These are phyloP conservation scores for Botryotinia calthae DNA, from an alignment of 2,329 filamentous ascomycete genomes.

Conservation along the genomic window DNA sequence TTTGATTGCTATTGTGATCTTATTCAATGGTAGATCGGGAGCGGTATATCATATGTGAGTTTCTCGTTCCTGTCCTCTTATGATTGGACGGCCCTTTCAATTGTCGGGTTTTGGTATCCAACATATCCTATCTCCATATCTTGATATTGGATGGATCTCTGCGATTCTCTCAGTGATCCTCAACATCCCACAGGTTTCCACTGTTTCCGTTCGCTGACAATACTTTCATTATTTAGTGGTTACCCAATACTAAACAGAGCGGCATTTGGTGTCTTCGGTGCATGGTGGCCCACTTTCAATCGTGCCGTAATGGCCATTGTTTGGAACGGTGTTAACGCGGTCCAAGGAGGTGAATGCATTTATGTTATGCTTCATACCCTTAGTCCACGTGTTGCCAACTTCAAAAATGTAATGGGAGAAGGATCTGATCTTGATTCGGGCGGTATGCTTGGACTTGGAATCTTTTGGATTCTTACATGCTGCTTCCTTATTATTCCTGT, in stretches of 20 bases:
- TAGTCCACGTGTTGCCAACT: slow-evolving; percentile 42
- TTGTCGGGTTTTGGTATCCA: no score
- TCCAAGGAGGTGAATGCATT: slow-evolving; percentile 39
- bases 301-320: slow-evolving; percentile 41
- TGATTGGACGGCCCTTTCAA: neutral
- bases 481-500: slow-evolving; percentile 43
- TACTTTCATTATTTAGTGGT: slow-evolving; percentile 20
- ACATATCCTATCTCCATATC: neutral
- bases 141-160: neutral
- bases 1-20: slow-evolving; percentile 44
- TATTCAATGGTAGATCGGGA: slow-evolving; percentile 44
- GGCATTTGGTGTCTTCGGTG: slow-evolving; percentile 46
- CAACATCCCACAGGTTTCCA: neutral
- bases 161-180: neutral
- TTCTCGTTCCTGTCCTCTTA: neutral
- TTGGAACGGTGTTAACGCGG: slow-evolving; percentile 45
- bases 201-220: neutral
- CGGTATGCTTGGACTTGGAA: slow-evolving; percentile 44
- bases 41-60: slow-evolving; percentile 44
- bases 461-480: slow-evolving; percentile 45
- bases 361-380: slow-evolving; percentile 46
- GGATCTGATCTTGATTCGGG: slow-evolving; percentile 44
- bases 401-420: slow-evolving; percentile 43
- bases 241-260: slow-evolving; percentile 45
- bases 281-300: slow-evolving; percentile 46